phyloP scores from a whole-genome alignment of 2,329 filamentous ascomycete species.

The Akanthomyces lecanii region DNA sequence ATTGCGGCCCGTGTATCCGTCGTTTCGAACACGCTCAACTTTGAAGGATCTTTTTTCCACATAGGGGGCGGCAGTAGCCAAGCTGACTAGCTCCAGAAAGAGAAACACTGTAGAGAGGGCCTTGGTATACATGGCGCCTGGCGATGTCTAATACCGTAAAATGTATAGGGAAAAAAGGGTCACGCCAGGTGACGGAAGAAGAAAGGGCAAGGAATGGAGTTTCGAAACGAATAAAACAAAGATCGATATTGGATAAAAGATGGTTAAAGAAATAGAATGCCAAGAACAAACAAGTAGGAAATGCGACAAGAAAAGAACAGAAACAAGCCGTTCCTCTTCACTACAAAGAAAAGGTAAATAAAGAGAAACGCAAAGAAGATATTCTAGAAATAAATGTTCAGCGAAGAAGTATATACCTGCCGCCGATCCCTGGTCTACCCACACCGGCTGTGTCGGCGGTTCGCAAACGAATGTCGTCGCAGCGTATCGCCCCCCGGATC shows the following conservation, averaged over 20 bases:
- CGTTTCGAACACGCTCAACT: conserved; percentile 54
- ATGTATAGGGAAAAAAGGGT: neutral
- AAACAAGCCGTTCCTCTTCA: neutral
- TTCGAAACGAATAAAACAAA: neutral
- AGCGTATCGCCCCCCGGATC: conserved; percentile 4
- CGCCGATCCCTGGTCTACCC: neutral
- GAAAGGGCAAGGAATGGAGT: neutral
- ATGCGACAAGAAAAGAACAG: neutral
- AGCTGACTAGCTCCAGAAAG: conserved; percentile 44
- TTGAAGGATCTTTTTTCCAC: conserved; percentile 56
- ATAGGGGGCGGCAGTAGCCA: conserved; percentile 34
- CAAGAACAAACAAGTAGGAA: neutral
- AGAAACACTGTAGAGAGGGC: conserved; percentile 37
- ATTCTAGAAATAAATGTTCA: neutral
- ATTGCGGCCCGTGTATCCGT: conserved; percentile 50
- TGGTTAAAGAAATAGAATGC: neutral
- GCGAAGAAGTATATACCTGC: neutral
- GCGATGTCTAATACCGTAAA: conserved; percentile 3
- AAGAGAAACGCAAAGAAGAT: neutral
- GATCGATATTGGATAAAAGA: neutral
- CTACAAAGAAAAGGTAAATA: neutral
- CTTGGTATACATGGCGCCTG: conserved; percentile 13
- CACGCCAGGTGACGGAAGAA: conserved; percentile 5
- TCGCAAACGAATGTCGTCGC: neutral
- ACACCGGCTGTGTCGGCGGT: neutral